Base-by-base conservation (phyloP, 2,329 filamentous ascomycete species). In the Albophoma yamanashiensis region DNA sequence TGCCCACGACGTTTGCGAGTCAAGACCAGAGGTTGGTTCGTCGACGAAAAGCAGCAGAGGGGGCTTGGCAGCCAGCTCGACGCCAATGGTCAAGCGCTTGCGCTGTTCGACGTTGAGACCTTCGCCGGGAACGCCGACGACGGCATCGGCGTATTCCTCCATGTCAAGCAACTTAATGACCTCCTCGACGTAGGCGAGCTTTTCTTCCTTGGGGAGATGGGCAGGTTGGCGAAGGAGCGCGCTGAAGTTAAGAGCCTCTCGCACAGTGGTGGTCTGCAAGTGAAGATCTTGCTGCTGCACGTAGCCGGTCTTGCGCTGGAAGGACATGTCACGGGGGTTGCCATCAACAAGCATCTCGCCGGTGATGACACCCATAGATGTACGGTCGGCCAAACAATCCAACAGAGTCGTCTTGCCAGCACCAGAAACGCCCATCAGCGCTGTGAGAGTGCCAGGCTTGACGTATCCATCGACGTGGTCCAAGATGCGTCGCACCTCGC, bases 401-500 rank as follows among this genome's bases (percentile, higher is more conserved):
- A 97, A 77, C 36, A 97, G 82, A 1, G 92, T 96, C 0, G 92
- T 97, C 74, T 97, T 97, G 61, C 92, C 92, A n/a, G 92, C 92
- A 65, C 92, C 92, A 39, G 89, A 92, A 9, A 92, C 90, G 76
- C 91, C 89, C 92, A 96, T 96, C 3, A 96, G 79, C 45, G 91
- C 92, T 15, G 92, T 96, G 59, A 96, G 73, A 20, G 91, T 96
- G 62, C 92, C 92, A 3, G 92, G 92, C 74, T 95, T 94, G 62
- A 97, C 91, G 89, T 91, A 97, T 42, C 92, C 92, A 69, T 95
- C 89, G 15, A 96, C 89, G 63, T 94, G 79, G 67, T 96, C 87
- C 61, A 97, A 78, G 67, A 97, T 89, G 52, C 88, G 85, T 20
- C 91, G 83, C 1, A 80, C 76, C 67, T 93, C 85, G 17, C 79